These are phyloP conservation scores for Thalassiosira mediterranea DNA, from an alignment of 352 stramenopile species.

Conservation along the genomic window DNA sequence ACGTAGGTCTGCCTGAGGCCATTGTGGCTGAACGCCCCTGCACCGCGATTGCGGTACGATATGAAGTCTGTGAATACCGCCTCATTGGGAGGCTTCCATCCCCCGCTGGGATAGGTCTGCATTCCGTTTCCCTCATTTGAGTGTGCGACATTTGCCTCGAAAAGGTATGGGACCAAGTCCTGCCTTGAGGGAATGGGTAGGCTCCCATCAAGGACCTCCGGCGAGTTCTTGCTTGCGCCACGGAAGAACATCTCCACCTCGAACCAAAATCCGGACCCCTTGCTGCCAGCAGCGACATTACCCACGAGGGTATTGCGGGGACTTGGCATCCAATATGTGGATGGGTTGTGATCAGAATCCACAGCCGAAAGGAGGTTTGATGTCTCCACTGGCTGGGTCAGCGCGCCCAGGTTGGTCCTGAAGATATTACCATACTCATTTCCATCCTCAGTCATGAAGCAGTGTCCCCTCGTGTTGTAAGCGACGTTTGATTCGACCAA, in stretches of 20 bases:
- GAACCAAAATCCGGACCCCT: conserved; percentile 22
- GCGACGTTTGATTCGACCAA: conserved; percentile 67
- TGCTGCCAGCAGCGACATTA: conserved; percentile 14
- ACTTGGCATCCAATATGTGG: conserved; percentile 10
- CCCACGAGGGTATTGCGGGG: conserved; percentile 3
- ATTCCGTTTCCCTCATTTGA: conserved; percentile 1
- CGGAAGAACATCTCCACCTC: too few relatives aligned
- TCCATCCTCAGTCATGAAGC: conserved; percentile 54
- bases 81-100: conserved; percentile 3
- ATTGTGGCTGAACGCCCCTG: neutral
- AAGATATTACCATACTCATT: conserved; percentile 18
- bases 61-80: neutral
- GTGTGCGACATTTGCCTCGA: neutral
- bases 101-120: too few relatives aligned
- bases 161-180: conserved; percentile 2
- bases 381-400: too few relatives aligned
- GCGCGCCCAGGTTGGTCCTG: conserved; percentile 9
- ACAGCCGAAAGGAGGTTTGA: too few relatives aligned
- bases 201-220: neutral
- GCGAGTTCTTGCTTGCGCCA: conserved; percentile 1
- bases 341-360: too few relatives aligned
- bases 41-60: neutral
- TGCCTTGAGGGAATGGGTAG: neutral
- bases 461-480: conserved; percentile 76
- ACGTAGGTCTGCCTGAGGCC: neutral